These are phyloP conservation scores for Striga hermonthica DNA, from an alignment of 305 asterid species.

Conservation along the genomic window DNA sequence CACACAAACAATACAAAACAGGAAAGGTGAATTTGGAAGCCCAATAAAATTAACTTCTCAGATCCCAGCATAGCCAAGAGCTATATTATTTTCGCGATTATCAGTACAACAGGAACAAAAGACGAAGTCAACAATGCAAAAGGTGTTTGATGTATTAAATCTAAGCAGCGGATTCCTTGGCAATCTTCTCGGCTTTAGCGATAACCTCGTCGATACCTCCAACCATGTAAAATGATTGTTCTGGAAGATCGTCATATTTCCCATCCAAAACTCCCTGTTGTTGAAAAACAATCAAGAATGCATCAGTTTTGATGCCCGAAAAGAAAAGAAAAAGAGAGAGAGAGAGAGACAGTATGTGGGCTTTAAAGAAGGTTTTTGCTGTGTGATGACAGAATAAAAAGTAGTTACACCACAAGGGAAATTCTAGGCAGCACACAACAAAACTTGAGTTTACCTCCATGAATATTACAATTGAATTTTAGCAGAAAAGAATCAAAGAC, in stretches of 20 bases:
- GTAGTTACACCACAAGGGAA: too few species aligned
- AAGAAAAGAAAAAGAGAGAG: neutral
- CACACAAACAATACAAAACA: slow-evolving; percentile 31
- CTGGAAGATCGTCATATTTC: slow-evolving; percentile 82
- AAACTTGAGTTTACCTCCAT: too few species aligned
- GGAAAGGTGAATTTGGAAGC: slow-evolving; percentile 32
- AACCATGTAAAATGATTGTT: slow-evolving; percentile 94
- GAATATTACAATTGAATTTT: too few species aligned
- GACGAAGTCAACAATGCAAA: slow-evolving; percentile 4
- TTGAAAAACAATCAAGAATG: slow-evolving; percentile 25
- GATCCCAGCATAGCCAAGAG: slow-evolving; percentile 44
- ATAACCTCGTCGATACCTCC: slow-evolving; percentile 97
- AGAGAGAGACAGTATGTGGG: too few species aligned
- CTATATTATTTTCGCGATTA: slow-evolving; percentile 68
- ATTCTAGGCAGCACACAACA: too few species aligned
- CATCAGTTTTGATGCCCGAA: neutral
- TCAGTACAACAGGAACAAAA: slow-evolving; percentile 34
- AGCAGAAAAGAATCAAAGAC: too few species aligned
- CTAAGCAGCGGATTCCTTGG: slow-evolving; percentile 84
- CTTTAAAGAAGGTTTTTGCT: too few species aligned
- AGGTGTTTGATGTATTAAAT: slow-evolving; percentile 22
- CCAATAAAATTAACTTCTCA: slow-evolving; percentile 35
- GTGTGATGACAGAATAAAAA: too few species aligned
- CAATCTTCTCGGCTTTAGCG: slow-evolving; percentile 97
- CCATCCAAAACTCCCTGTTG: slow-evolving; percentile 92